These are phyloP conservation scores for Dioszegia crocea DNA, from an alignment of 768 basidiomycete species.

Conservation along the genomic window DNA sequence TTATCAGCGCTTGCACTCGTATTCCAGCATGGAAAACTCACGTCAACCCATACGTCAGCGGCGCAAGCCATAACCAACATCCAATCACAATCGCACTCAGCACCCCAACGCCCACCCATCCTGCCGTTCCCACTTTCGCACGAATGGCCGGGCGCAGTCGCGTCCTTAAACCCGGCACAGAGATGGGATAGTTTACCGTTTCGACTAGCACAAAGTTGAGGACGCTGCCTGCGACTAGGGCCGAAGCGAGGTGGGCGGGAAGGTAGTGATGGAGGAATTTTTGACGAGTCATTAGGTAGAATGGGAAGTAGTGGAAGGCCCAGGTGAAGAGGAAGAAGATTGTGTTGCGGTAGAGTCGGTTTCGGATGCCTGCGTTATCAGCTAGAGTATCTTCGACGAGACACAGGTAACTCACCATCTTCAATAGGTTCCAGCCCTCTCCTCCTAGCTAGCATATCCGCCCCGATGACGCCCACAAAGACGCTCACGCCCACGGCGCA, in stretches of 20 bases:
- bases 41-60: conserved; percentile 90
- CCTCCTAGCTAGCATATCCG: conserved; percentile 82
- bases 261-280: conserved; percentile 97
- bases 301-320: conserved; percentile 93
- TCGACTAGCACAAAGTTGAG: conserved; percentile 86
- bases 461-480: conserved; percentile 81
- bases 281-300: conserved; percentile 96
- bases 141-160: conserved; percentile 58
- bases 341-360: conserved; percentile 89
- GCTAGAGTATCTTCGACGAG: not conserved
- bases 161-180: conserved; percentile 66
- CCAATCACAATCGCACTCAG: conserved; percentile 62
- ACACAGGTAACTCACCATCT: conserved; percentile 62
- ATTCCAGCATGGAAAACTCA: conserved; percentile 51
- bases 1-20: not conserved
- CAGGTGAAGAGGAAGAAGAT: conserved; percentile 94
- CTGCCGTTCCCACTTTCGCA: conserved; percentile 61
- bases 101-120: conserved; percentile 56
- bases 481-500: conserved; percentile 80
- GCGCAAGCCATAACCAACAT: conserved; percentile 63
- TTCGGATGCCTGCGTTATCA: conserved; percentile 67
- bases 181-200: conserved; percentile 85
- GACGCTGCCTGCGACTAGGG: conserved; percentile 85
- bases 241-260: conserved; percentile 88
- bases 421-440: conserved; percentile 80